Evolutionary conservation across 2,329 filamentous ascomycete genomes (phyloP).

Genomic region (Pseudocercospora cruenta): DNA sequence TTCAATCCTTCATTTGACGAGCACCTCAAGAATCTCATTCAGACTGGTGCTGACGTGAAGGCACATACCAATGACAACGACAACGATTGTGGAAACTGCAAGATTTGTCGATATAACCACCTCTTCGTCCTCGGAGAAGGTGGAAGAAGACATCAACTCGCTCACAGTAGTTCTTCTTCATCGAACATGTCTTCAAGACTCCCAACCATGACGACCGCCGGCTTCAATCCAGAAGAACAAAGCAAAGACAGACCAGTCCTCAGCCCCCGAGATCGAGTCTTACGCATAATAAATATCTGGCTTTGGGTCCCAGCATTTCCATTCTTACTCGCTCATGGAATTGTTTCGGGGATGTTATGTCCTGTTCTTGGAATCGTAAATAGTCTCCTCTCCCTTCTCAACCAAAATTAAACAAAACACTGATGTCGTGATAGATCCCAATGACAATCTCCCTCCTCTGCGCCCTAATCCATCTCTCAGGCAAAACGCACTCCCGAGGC

Average conservation of each 20-base stretch:
- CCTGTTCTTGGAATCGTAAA: background rate
- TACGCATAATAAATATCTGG: background rate
- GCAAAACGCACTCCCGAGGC: background rate
- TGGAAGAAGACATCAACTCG: too few species aligned
- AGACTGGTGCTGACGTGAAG: background rate
- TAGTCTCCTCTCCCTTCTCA: too few species aligned
- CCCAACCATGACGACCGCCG: background rate
- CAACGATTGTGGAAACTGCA: constrained; percentile 1
- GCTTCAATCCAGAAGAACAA: too few species aligned
- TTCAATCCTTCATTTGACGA: background rate
- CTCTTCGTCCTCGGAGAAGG: background rate
- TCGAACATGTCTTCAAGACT: background rate
- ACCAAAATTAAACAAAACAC: too few species aligned
- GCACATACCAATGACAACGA: background rate
- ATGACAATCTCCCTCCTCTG: background rate
- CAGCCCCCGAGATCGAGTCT: background rate
- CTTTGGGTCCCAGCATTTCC: background rate
- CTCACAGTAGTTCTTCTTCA: background rate
- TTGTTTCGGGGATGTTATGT: background rate
- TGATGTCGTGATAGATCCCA: background rate
- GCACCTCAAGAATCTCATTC: background rate
- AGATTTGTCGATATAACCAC: constrained; percentile 6
- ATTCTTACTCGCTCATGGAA: background rate
- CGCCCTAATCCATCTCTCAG: background rate
- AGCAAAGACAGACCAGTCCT: background rate